Conservation (phyloP, 2,329 filamentous ascomycete genomes). For the Colletotrichum abscissum region DNA sequence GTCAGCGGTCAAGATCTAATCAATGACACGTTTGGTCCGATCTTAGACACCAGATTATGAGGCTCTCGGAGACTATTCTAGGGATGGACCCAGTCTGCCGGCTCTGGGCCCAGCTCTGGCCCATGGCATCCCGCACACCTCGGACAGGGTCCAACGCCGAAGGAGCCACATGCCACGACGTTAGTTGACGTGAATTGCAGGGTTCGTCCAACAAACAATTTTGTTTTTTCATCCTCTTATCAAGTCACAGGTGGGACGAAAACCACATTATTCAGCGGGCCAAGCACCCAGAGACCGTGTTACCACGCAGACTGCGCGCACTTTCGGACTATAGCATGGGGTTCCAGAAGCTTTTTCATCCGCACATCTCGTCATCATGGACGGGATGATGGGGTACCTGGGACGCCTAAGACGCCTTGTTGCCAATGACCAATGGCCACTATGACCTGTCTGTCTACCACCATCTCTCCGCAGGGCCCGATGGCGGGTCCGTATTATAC, state of each 20-base stretch:
- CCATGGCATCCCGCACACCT: slow-evolving; percentile 7
- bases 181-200: not conserved
- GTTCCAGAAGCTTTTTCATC: slow-evolving; percentile 6
- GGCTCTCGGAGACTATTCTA: slow-evolving; percentile 1
- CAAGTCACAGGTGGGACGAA: not conserved
- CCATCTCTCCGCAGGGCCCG: not conserved
- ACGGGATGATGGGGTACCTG: slow-evolving; percentile 3
- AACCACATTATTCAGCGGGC: not conserved
- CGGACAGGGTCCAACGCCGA: slow-evolving; percentile 22
- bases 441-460: not conserved
- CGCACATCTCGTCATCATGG: slow-evolving; percentile 3
- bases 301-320: not conserved
- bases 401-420: not conserved
- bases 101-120: not conserved
- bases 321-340: not conserved
- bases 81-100: slow-evolving; percentile 4
- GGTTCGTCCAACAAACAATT: not conserved
- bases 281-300: not conserved
- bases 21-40: not conserved
- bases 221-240: not conserved
- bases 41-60: not conserved
- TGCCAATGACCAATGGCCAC: not conserved
- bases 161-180: not conserved
- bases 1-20: not conserved
- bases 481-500: not conserved